Evolutionary conservation across 78 protist genomes (phyloP), one percentile per base, ranked within the genome.

Genomic region (Polysphondylium violaceum): DNA sequence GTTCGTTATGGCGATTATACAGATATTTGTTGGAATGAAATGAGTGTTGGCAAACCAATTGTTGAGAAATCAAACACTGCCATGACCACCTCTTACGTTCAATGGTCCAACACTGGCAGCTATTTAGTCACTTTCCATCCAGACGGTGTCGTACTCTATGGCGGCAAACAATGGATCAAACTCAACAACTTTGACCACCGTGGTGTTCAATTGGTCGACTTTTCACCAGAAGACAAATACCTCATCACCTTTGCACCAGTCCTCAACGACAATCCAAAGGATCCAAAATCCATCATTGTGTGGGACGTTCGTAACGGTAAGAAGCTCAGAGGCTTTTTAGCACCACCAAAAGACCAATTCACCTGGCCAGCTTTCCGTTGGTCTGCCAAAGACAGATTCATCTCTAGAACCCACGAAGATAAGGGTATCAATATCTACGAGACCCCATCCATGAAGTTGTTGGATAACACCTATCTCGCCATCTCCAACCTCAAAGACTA

Each of bases 101-200:
- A n/a, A 40, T 98, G 98, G 98, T 95, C 98, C 19, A 97, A 98
- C 21, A 69, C 40, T 43, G 99, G 99, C 25, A 67, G 91, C 19
- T 98, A 96, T 86, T 79, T 97, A 58, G 97, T 95, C 19, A 96
- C 98, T 27, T 60, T 96, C 93, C 98, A 97, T 89, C 64, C 44
- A 43, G 94, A 73, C 6, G 98, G 99, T 11, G 56, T 98, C n/a
- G 92, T 88, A 16, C 53, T 97, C 33, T 97, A 95, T 95, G 98
- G 97, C n/a, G 97, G 96, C 25, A 65, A 25, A 47, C 44, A 74
- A 35, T 91, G 92, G 97, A 12, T 0, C 29, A 65, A 36, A 61
- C 35, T 88, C 3, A 38, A 31, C 29, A 43, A 79, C 33, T 92
- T 95, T 61, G 36, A 51, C 21, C 98, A 96, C 87, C 85, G 23